Conservation (phyloP, 2,329 filamentous ascomycete genomes). For the Penicillium fuscoglaucum region DNA sequence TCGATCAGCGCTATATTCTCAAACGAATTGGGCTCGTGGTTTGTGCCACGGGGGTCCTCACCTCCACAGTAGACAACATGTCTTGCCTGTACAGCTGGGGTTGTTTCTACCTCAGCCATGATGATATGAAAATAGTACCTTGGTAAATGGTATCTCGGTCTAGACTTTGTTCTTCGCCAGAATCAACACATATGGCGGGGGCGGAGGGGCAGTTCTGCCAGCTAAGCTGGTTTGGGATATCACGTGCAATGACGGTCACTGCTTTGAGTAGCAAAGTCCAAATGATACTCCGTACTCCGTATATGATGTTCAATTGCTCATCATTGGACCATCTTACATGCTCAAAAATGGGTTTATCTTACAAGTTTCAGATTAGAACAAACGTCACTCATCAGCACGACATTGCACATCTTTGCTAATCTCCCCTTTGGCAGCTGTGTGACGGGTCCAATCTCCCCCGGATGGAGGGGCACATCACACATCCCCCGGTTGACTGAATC, state of each 20-base stretch:
- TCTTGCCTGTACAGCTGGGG: slow-evolving; percentile 47
- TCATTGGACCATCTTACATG: neutral
- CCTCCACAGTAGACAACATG: slow-evolving; percentile 63
- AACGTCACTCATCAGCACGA: neutral
- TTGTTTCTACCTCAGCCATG: slow-evolving; percentile 26
- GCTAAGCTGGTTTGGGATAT: slow-evolving; percentile 8
- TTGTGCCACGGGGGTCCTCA: slow-evolving; percentile 35
- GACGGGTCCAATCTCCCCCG: neutral
- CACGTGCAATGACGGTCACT: slow-evolving; percentile 3
- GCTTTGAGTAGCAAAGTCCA: neutral
- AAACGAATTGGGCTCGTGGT: neutral
- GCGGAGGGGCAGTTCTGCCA: slow-evolving; percentile 13
- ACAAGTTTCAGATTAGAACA: neutral
- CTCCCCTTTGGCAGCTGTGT: neutral
- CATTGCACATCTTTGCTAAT: slow-evolving; percentile 4
- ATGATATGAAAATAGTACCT: neutral
- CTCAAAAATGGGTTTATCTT: neutral
- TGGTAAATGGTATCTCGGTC: neutral
- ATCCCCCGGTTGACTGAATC: neutral
- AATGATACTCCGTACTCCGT: neutral
- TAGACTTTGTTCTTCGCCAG: slow-evolving; percentile 1
- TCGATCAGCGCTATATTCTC: slow-evolving; percentile 10
- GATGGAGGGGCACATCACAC: neutral
- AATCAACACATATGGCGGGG: slow-evolving; percentile 12
- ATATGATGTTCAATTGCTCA: neutral